phyloP scores from a whole-genome alignment of 768 basidiomycete genomes.

The Auricularia heimuer region DNA sequence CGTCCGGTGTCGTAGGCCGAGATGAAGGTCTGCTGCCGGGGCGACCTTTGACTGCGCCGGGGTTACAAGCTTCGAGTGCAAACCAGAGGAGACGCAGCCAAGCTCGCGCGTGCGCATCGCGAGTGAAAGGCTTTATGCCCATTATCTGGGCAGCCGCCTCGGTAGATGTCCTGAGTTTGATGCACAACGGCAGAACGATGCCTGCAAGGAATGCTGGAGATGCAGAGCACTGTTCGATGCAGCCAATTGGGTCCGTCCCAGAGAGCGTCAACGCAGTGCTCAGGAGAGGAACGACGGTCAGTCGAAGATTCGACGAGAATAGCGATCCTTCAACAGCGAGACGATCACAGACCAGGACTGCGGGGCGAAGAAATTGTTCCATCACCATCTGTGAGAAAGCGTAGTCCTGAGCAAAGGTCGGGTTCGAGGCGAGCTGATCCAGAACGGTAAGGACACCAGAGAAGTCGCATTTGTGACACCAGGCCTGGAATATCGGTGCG shows the following conservation, averaged over 20 bases:
- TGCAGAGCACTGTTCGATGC: constrained; percentile 45
- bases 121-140: constrained; percentile 36
- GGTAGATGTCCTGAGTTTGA: constrained; percentile 41
- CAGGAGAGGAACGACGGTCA: constrained; percentile 28
- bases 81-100: constrained; percentile 60
- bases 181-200: constrained; percentile 50
- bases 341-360: constrained; percentile 36
- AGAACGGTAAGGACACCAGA: constrained; percentile 47
- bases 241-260: constrained; percentile 41
- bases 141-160: constrained; percentile 33
- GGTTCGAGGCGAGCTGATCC: constrained; percentile 32
- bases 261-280: constrained; percentile 33
- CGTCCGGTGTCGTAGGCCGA: constrained; percentile 17
- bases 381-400: constrained; percentile 34
- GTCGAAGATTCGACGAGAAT: constrained; percentile 30
- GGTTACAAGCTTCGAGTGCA: constrained; percentile 42
- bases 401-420: constrained; percentile 41
- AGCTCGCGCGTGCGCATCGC: constrained; percentile 34
- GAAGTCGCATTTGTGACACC: constrained; percentile 38
- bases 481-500: constrained; percentile 42
- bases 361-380: constrained; percentile 24
- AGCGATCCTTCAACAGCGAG: constrained; percentile 34
- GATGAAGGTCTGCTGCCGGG: not conserved
- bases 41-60: not conserved
- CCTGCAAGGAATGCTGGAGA: constrained; percentile 55